Evolutionary conservation across 495 filamentous ascomycete genomes (phyloP).

Genomic region (Podospora comata): DNA sequence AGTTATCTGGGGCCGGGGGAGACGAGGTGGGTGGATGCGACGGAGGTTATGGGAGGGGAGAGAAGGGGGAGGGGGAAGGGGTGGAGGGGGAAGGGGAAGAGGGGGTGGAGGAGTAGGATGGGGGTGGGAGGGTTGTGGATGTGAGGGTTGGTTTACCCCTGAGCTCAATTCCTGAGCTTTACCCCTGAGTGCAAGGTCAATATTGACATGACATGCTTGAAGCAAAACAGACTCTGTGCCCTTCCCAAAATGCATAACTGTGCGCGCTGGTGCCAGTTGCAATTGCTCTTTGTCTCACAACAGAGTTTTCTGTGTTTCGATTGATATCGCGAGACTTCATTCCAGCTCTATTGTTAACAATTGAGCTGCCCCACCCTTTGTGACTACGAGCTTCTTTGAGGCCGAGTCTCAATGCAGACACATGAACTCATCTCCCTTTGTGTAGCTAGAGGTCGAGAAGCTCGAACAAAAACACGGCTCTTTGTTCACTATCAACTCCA

Average conservation of each 20-base stretch:
- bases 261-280: too few relatives aligned
- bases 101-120: background rate
- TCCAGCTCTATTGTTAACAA: background rate
- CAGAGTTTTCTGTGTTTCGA: background rate
- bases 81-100: constrained; percentile 1
- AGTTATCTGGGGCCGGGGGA: constrained; percentile 62
- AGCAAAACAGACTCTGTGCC: too few relatives aligned
- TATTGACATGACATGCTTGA: too few relatives aligned
- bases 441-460: background rate
- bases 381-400: background rate
- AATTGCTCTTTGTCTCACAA: background rate
- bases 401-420: background rate
- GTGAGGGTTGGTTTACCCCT: background rate
- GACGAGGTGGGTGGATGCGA: constrained; percentile 11
- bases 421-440: background rate
- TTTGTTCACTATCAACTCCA: background rate
- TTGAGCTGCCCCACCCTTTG: background rate
- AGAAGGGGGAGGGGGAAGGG: background rate
- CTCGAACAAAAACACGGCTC: background rate
- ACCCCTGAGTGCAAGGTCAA: too few relatives aligned
- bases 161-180: too few relatives aligned
- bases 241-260: too few relatives aligned
- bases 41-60: background rate
- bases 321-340: background rate
- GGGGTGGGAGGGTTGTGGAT: background rate